Base-by-base conservation (phyloP, 495 filamentous ascomycete species). In the Xylaria castorea region DNA sequence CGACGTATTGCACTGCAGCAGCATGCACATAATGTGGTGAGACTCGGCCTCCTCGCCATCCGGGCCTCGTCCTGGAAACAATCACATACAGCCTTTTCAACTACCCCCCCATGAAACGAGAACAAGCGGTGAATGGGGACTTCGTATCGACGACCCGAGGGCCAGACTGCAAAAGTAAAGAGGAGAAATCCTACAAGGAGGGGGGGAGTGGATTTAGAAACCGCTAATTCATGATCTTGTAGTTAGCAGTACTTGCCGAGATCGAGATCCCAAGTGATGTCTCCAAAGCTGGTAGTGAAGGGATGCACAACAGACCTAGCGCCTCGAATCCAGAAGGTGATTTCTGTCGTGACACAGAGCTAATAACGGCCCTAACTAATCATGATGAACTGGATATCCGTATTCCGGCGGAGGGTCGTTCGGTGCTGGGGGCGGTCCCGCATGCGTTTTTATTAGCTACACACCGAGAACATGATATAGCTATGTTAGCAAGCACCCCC, bases 171-270 rank as follows among this genome's bases (percentile, higher is more conserved):
- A 0, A 11, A 14, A 25, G n/a, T 16, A 14, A 14, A 6, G n/a
- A 18, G 5, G 36, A 36, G 60, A 1, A 38, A 25, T 1, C 8
- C 25, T 55, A 4, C 7, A 30, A 20, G 20, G 55, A 36, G 55
- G 27, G 55, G 30, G 61, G 61, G 61, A 64, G 61, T 64, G 61
- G 44, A 71, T 30, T 72, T 32, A 71, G 83, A 77, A n/a, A 27
- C 1, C 18, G 38, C 11, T 40, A 11, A n/a, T 36, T 11, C 27
- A 7, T n/a, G 18, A 2, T 60, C 30, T 34, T 36, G 57, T 60
- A 60, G 57, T 20, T 60, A 1, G 27, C 36, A 34, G 14, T 22
- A 61, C 32, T 22, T 40, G 18, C 58, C 20, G 16, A 38, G 34
- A 34, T 61, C 58, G 20, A 38, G 32, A 20, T 61, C 58, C 8